Base-by-base conservation (phyloP, 768 basidiomycete species). In the Boletus reticulatus region DNA sequence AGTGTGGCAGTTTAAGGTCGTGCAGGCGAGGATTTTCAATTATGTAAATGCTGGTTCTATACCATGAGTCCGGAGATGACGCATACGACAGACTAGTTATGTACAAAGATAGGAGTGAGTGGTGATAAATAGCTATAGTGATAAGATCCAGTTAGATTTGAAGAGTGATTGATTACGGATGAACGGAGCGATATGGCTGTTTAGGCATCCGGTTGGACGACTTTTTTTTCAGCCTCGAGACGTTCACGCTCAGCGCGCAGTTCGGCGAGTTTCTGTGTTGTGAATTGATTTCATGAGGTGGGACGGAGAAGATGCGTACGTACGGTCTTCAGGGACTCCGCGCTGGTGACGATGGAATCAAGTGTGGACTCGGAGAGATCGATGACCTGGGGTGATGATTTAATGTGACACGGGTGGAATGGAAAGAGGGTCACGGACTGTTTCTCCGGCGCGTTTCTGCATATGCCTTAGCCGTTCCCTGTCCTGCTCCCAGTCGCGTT, bases 281-380 rank as follows among this genome's bases (percentile, higher is more conserved):
- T 29, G 16, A 34, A 29, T 68, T 17, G 52, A 31, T 31, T 34
- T 36, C 12, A 24, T 14, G 37, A 41, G 29, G 36, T 29, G 49
- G 20, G 52, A 14, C 1, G 22, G 39, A 41, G 13, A 49, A 2
- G 27, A 50, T 17, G 36, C 7, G 39, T 10, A 76, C 84, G 57
- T 57, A 88, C 87, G 16, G 72, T 72, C 72, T 85, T 88, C 52
- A 89, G 71, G 32, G 77, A 72, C 62, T 87, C 81, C 45, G 86
- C 78, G 1, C 78, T 81, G 22, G 69, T 66, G 48, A 88, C 67
- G 42, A 88, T 77, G 20, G 79, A 77, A 43, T 87, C 86, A 17
- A 90, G 78, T 0, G 87, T 84, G 16, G 79, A 76, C 66, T 89
- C 88, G 3, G 87, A 87, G 55, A 88, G 65, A 48, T 87, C 85